phyloP scores from a whole-genome alignment of 192 early-diverging fungal species.

The Coemansia sp. region DNA sequence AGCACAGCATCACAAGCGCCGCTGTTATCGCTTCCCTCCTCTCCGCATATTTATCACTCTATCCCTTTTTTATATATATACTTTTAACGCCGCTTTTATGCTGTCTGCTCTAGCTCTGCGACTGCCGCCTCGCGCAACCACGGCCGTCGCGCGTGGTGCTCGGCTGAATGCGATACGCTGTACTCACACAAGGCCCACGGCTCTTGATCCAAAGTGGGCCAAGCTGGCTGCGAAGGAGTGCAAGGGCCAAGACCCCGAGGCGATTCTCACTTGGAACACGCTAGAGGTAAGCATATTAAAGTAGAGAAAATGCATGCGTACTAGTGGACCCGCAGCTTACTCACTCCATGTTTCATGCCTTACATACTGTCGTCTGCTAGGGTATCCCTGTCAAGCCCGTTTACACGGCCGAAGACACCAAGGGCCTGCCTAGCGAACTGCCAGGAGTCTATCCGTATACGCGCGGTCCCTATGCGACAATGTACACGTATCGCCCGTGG shows the following conservation, averaged over 20 bases:
- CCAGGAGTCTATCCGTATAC: constrained; percentile 88
- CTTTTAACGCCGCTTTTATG: background rate
- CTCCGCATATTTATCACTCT: background rate
- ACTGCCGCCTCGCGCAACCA: background rate
- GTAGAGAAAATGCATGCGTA: background rate
- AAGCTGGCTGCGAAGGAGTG: constrained; percentile 79
- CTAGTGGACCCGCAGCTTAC: background rate
- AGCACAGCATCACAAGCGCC: background rate
- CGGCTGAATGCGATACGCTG: background rate
- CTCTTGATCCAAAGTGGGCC: constrained; percentile 78
- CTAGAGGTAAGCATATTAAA: constrained; percentile 59
- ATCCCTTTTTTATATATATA: background rate
- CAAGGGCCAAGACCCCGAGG: constrained; percentile 83
- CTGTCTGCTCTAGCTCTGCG: background rate
- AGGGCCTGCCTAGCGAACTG: constrained; percentile 65
- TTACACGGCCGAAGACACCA: constrained; percentile 77
- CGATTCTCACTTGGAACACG: constrained; percentile 77
- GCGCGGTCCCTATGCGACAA: constrained; percentile 81
- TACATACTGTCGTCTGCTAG: constrained; percentile 21
- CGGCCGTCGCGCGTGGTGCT: background rate
- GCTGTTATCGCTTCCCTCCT: background rate
- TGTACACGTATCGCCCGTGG: constrained; percentile 87
- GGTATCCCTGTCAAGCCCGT: constrained; percentile 84
- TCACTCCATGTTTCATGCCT: background rate
- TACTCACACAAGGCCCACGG: constrained; percentile 22